These are phyloP conservation scores for Wallemia ichthyophaga DNA, from an alignment of 1,284 basidiomycete species.

Conservation along the genomic window DNA sequence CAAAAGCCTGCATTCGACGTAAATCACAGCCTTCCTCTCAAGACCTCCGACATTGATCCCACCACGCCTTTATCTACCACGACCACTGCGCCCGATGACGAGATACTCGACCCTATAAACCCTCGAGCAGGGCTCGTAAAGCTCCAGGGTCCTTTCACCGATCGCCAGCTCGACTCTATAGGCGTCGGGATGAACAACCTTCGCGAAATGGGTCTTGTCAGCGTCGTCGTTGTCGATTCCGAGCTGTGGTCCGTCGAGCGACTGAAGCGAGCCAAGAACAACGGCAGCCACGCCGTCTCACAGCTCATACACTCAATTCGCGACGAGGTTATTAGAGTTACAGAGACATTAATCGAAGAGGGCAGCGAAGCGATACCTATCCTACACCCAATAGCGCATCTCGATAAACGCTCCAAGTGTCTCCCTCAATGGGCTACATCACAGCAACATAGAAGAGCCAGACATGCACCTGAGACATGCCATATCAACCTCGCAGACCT, in stretches of 20 bases:
- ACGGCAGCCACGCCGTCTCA: neutral
- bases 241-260: conserved; percentile 28
- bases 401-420: conserved; percentile 20
- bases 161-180: conserved; percentile 76
- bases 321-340: conserved; percentile 53
- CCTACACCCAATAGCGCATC: conserved; percentile 48
- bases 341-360: conserved; percentile 50
- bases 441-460: conserved; percentile 10
- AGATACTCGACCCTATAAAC: conserved; percentile 55
- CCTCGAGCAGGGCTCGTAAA: conserved; percentile 78
- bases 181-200: conserved; percentile 77
- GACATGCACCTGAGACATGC: conserved; percentile 29
- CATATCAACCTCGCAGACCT: conserved; percentile 46
- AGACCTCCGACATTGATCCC: conserved; percentile 9
- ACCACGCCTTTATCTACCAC: conserved; percentile 13
- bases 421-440: conserved; percentile 9
- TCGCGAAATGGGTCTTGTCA: conserved; percentile 76
- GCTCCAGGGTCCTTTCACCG: conserved; percentile 87
- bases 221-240: conserved; percentile 77
- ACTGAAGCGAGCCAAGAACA: conserved; percentile 25
- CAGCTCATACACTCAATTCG: conserved; percentile 20
- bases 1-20: conserved; percentile 7
- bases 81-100: conserved; percentile 34
- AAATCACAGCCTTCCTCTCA: conserved; percentile 10
- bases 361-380: conserved; percentile 66